Conservation (phyloP, 2,329 filamentous ascomycete species). For the Phialophora tarda region DNA sequence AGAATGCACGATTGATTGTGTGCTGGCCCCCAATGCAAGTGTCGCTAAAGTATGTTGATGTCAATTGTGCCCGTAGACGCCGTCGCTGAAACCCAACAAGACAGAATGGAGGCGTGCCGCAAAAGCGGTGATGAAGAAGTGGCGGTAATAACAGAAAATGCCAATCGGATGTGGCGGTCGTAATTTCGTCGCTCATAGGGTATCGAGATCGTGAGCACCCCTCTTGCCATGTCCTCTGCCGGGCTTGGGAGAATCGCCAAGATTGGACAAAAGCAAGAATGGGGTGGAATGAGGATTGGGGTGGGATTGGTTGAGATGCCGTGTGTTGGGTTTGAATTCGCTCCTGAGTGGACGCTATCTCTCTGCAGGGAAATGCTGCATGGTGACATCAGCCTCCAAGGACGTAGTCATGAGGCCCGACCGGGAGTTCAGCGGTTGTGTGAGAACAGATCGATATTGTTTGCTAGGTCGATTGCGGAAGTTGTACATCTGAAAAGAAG, state of each 20-base stretch:
- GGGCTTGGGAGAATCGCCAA: constrained; percentile 1
- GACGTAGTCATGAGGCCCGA: constrained; percentile 43
- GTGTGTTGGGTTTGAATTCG: not conserved
- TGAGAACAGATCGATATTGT: constrained; percentile 49
- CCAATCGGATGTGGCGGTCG: constrained; percentile 22
- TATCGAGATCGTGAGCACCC: constrained; percentile 16
- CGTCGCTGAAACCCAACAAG: constrained; percentile 32
- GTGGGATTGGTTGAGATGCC: constrained; percentile 9
- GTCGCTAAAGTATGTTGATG: constrained; percentile 3
- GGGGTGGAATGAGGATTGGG: constrained; percentile 9
- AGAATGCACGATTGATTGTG: constrained; percentile 8
- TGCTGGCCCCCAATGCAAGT: constrained; percentile 10
- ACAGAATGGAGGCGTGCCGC: constrained; percentile 8
- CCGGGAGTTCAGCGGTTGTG: constrained; percentile 48
- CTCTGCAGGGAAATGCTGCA: constrained; percentile 32
- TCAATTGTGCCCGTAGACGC: constrained; percentile 19
- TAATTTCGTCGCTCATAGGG: constrained; percentile 19
- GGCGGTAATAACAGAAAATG: constrained; percentile 10
- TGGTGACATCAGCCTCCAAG: constrained; percentile 36
- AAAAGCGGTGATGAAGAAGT: constrained; percentile 23
- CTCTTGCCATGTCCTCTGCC: not conserved
- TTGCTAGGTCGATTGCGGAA: constrained; percentile 44
- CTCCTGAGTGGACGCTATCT: constrained; percentile 10
- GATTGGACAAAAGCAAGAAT: constrained; percentile 9
- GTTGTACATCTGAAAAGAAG: constrained; percentile 35